Evolutionary conservation across 805 yeast species (phyloP), one percentile per base, ranked within the genome.

Genomic region (Yarrowia sp.): DNA sequence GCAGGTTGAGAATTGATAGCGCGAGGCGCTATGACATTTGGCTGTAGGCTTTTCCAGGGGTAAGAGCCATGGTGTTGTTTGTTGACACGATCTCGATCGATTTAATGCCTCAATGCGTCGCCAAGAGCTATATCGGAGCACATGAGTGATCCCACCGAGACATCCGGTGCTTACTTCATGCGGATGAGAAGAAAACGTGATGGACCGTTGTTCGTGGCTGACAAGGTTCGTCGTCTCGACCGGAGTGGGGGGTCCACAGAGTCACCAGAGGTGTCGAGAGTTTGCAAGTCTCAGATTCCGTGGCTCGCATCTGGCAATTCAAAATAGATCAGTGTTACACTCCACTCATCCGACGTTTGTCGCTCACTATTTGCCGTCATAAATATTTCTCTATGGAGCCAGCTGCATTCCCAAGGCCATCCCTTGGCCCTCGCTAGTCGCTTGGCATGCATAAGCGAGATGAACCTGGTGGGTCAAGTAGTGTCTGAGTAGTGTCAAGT

Each of bases 371-470:
- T 12, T 46, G 34, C 17, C 34, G 24, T 46, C 34, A 20, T 24
- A 44, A 42, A 17, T 9, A 9, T 17, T 42, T 24, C 24, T 20
- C 46, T 14, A 17, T 10, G 10, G 46, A 24, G 17, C 9, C 47
- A 44, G 1, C 8, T 49, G 39, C 55, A 49, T 49, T 49, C 20
- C 19, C 8, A 12, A 15, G 17, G 12, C 15, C 39, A 34, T 19
- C 40, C 56, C 30, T 49, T 30, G 10, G 12, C 15, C 14, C 15
- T 33, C 39, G 24, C 36, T 50, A 50, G 42, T 2, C 7, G 3
- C 42, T 50, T 50, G 56, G 42, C 56, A 36, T 50, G 56, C 56
- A 50, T 50, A 50, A 50, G 56, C 56, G 56, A 50, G 56, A 50
- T 50, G 56, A 13, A 12, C 19, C 4, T 7, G 38, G 4, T 30